Conservation (phyloP, 148 eudicot species). For the Spergularia bocconei region DNA sequence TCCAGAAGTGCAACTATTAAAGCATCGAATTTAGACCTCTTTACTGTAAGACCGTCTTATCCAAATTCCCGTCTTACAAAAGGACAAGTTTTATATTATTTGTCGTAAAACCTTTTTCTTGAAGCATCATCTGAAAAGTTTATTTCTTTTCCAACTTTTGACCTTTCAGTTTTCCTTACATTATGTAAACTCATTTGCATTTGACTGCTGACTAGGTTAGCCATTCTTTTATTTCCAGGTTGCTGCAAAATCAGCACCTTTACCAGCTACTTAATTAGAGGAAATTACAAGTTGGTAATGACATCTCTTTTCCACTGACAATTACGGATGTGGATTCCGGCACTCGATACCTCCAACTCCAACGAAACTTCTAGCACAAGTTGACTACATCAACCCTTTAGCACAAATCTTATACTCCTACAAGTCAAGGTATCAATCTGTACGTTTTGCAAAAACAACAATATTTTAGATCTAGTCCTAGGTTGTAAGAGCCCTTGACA, state of each 20-base stretch:
- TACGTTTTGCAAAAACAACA: neutral
- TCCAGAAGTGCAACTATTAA: too few species aligned
- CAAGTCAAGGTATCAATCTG: neutral
- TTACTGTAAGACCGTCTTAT: neutral
- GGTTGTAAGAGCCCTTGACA: neutral
- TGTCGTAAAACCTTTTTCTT: neutral
- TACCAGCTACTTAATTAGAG: neutral
- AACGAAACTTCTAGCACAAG: neutral
- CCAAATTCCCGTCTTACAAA: neutral
- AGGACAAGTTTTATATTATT: neutral
- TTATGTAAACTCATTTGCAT: neutral
- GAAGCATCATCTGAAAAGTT: neutral
- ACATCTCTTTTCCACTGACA: constrained; percentile 15
- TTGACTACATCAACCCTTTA: neutral
- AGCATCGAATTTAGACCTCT: too few species aligned
- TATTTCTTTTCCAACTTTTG: neutral
- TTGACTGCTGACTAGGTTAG: neutral
- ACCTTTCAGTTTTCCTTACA: neutral
- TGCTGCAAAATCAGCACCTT: neutral
- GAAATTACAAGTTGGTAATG: constrained; percentile 17
- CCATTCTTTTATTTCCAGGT: neutral
- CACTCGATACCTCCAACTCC: neutral
- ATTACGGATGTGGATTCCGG: constrained; percentile 14
- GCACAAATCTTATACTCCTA: too few species aligned
- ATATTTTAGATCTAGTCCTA: neutral